Evolutionary conservation across 495 filamentous ascomycete species (phyloP).

Genomic region (Pseudotulostoma volvatum): DNA sequence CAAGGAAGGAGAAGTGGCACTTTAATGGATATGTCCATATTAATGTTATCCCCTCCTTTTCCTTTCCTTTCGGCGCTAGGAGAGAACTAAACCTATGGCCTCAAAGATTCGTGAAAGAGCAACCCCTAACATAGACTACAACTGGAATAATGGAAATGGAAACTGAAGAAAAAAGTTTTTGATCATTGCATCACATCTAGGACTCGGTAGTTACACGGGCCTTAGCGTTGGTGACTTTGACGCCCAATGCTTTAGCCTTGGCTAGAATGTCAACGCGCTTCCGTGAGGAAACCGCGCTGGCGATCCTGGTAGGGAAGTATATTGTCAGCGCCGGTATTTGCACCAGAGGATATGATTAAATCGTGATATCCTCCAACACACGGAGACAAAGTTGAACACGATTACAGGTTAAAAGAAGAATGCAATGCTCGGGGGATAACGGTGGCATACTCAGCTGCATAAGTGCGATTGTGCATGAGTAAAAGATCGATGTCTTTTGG

Average conservation of each 20-base stretch:
- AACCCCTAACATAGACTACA: slow-evolving; percentile 1
- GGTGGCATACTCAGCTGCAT: slow-evolving; percentile 80
- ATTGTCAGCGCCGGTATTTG: no score
- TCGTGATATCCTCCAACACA: no score
- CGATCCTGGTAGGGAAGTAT: slow-evolving; percentile 50
- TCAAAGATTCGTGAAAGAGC: neutral
- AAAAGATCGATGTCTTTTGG: slow-evolving; percentile 86
- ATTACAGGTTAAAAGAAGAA: neutral
- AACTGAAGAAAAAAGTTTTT: slow-evolving; percentile 2
- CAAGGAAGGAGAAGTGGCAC: no score
- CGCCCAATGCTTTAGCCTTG: slow-evolving; percentile 86
- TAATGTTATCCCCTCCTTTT: no score
- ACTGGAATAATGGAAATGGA: slow-evolving; percentile 4
- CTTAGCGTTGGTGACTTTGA: slow-evolving; percentile 99
- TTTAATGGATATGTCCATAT: no score
- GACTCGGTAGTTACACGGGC: slow-evolving; percentile 95
- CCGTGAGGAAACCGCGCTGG: slow-evolving; percentile 88
- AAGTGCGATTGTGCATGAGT: slow-evolving; percentile 98
- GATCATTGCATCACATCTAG: slow-evolving; percentile 36
- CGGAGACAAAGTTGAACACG: no score
- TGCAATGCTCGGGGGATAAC: neutral
- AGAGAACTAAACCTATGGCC: neutral
- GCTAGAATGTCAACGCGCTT: slow-evolving; percentile 96
- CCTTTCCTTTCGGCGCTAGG: slow-evolving; percentile 1
- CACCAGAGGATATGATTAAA: no score